phyloP scores from a whole-genome alignment of 257 asterid species.

The Nicotiana undulata region DNA sequence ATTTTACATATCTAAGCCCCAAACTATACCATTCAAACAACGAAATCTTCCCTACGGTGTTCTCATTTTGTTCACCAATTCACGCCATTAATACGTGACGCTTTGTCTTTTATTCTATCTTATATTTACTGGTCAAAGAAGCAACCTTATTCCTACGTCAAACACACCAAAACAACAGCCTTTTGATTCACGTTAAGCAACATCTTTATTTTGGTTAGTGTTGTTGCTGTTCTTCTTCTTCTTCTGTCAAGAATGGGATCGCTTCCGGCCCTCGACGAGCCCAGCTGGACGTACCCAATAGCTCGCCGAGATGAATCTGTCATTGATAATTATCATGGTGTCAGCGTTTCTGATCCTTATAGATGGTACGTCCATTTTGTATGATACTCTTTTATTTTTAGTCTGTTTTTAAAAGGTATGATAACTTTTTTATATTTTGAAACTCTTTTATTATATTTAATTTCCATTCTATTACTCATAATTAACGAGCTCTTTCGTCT shows the following conservation, averaged over 20 bases:
- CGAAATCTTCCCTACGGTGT: background rate
- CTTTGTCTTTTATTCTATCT: background rate
- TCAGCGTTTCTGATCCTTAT: conserved; percentile 47
- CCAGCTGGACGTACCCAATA: conserved; percentile 40
- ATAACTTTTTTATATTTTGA: background rate
- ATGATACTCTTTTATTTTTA: background rate
- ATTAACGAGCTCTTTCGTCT: too few relatives aligned
- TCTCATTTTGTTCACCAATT: background rate
- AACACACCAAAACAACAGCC: background rate
- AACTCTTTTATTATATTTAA: too few relatives aligned
- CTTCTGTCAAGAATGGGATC: conserved; percentile 51
- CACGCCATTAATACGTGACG: background rate
- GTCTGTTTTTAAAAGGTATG: background rate
- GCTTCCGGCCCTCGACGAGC: conserved; percentile 24
- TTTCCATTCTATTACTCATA: too few relatives aligned
- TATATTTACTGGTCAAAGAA: background rate
- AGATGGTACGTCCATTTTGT: conserved; percentile 51
- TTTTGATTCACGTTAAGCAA: background rate
- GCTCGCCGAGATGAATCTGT: conserved; percentile 75
- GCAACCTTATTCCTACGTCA: background rate
- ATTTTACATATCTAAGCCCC: background rate
- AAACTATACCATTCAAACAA: background rate
- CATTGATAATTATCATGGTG: conserved; percentile 72
- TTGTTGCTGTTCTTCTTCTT: too few relatives aligned
- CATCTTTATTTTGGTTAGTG: too few relatives aligned